These are phyloP conservation scores for Pilasporangium apinafurcum DNA, from an alignment of 352 stramenopile genomes.

Conservation along the genomic window DNA sequence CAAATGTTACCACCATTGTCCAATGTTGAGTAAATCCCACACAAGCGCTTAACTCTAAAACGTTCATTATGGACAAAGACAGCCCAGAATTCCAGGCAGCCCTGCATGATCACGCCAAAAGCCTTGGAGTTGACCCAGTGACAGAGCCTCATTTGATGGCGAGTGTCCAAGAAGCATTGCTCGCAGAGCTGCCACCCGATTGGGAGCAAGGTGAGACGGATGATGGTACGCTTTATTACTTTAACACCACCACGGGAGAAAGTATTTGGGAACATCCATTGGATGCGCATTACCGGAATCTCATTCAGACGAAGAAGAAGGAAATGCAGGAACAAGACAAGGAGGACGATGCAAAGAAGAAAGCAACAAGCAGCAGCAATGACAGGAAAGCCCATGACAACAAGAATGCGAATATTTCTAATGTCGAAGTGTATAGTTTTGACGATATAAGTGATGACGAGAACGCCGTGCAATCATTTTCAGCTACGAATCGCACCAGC, in stretches of 20 bases:
- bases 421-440: slow-evolving; percentile 42
- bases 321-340: slow-evolving; percentile 7
- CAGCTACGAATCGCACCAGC: not conserved
- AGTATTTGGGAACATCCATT: slow-evolving; percentile 65
- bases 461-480: not conserved
- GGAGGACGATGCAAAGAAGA: slow-evolving; percentile 1
- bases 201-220: slow-evolving; percentile 66
- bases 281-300: slow-evolving; percentile 44
- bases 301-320: slow-evolving; percentile 33
- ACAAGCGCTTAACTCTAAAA: no score
- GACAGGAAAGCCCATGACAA: not conserved
- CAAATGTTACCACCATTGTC: no score
- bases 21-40: no score
- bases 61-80: slow-evolving; percentile 23
- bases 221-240: slow-evolving; percentile 66
- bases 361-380: not conserved
- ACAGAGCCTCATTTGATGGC: slow-evolving; percentile 31
- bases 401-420: slow-evolving; percentile 11
- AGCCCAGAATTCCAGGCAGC: slow-evolving; percentile 56
- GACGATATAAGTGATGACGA: slow-evolving; percentile 37
- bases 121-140: slow-evolving; percentile 49
- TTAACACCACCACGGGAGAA: slow-evolving; percentile 45
- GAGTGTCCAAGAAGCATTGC: slow-evolving; percentile 47
- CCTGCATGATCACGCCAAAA: slow-evolving; percentile 48
- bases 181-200: slow-evolving; percentile 36